Evolutionary conservation across 148 eudicot species (phyloP), one percentile per base, ranked within the genome.

Genomic region (Bassia scoparia): DNA sequence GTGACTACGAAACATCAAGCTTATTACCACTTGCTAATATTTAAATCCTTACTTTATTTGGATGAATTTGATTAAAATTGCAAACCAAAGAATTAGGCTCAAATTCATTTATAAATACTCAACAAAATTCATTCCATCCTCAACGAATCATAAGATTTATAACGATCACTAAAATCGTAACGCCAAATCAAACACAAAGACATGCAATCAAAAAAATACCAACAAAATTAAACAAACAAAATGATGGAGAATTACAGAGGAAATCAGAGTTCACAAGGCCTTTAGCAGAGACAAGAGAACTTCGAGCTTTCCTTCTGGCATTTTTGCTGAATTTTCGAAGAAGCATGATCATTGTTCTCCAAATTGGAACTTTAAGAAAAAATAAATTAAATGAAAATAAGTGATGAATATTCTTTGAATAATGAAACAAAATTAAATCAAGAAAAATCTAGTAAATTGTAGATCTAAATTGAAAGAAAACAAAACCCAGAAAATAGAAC

Each of bases 201-300:
- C 16, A 37, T 7, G 18, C 2, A 37, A 11, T 20, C 24, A 16
- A 44, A 31, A 33, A 21, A n/a, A 4, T 33, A 54, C 26, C 35
- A 60, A 7, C 30, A 24, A 68, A n/a, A 34, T 27, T 37, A 7
- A 74, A 0, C 1, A n/a, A 52, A 37, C 12, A 35, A 37, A 35
- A 5, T 56, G 30, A 35, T 11, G 55, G 71, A 69, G 48, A 63
- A 64, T 68, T 83, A 83, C 85, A 76, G 76, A 83, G 78, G 70
- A 76, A 83, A 68, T 79, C 83, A 71, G 78, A 29, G 70, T 65
- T 76, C 18, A 79, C 85, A 38, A 83, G 85, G 85, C 83, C 85
- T 73, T 79, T 83, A 53, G 85, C 85, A 61, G 75, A 44, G 72
- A 83, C 67, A 61, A 83, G 44, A 72, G 75, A 69, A 83, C 85